A percentile compares a stretch with the other conserved stretches of the same genome.
Conservation (phyloP, 129 eudicot genomes). For the Saussurea involucrata region DNA sequence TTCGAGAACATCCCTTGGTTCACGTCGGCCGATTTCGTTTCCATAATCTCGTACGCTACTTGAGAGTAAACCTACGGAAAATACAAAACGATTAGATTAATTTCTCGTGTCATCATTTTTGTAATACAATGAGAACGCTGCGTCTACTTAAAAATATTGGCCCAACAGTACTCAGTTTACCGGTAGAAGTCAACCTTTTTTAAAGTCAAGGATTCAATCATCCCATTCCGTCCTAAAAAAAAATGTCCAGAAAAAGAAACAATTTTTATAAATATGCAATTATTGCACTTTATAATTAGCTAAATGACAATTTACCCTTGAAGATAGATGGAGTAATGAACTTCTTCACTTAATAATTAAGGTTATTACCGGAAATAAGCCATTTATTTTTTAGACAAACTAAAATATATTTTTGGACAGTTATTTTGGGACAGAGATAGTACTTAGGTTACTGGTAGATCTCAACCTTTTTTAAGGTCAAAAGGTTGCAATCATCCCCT, state of each 20-base stretch:
- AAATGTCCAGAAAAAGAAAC: background rate
- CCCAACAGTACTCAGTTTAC: background rate
- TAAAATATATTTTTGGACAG: background rate
- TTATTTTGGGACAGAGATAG: background rate
- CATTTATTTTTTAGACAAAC: background rate
- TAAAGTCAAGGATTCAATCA: too few relatives aligned
- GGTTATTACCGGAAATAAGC: background rate
- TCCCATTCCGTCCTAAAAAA: background rate
- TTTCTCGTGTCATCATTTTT: background rate
- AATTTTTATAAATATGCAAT: background rate
- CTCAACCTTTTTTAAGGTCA: too few relatives aligned
- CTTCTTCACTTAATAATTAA: background rate
- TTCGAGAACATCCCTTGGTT: slow-evolving; percentile 79
- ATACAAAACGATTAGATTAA: too few relatives aligned
- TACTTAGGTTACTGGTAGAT: too few relatives aligned
- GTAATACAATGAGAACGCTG: background rate
- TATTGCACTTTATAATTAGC: too few relatives aligned
- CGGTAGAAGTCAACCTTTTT: too few relatives aligned
- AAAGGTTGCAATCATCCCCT: too few relatives aligned
- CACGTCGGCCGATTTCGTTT: slow-evolving; percentile 82
- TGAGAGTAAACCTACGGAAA: slow-evolving; percentile 74
- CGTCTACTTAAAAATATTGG: background rate
- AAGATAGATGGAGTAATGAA: background rate
- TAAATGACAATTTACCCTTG: background rate
- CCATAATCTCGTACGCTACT: slow-evolving; percentile 97